These are phyloP conservation scores for Adenanthera pavonina DNA, from an alignment of 306 rosid species.

Conservation along the genomic window DNA sequence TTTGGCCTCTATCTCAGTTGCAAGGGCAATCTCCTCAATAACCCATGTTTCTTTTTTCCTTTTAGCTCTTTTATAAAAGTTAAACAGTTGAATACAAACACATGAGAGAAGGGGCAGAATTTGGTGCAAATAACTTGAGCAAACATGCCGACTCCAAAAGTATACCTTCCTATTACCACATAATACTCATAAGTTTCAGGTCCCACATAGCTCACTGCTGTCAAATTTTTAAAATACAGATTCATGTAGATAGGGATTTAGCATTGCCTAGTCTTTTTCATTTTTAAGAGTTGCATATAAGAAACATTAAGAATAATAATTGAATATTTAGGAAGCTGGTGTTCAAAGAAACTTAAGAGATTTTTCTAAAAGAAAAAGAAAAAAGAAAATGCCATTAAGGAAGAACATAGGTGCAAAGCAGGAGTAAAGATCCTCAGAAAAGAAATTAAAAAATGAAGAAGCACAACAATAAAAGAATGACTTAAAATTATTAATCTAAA, in stretches of 20 bases:
- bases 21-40: not conserved
- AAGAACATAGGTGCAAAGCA: not conserved
- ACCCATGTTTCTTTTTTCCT: not conserved
- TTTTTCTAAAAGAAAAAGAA: not conserved
- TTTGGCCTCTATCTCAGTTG: not conserved
- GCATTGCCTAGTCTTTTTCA: not conserved
- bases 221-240: not conserved
- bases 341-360: not conserved
- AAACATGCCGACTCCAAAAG: not conserved
- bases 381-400: not conserved
- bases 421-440: not conserved
- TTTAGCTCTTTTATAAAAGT: not conserved
- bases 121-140: not conserved
- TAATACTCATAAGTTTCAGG: not conserved
- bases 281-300: no score
- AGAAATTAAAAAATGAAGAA: not conserved
- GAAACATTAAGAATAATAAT: not conserved
- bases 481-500: not conserved
- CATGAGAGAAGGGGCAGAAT: not conserved
- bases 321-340: not conserved
- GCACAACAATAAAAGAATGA: not conserved
- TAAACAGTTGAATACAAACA: not conserved
- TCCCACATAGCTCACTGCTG: not conserved
- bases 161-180: not conserved
- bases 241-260: not conserved